phyloP scores from a whole-genome alignment of 805 yeast species.

The Nakazawaea wickerhamii region DNA sequence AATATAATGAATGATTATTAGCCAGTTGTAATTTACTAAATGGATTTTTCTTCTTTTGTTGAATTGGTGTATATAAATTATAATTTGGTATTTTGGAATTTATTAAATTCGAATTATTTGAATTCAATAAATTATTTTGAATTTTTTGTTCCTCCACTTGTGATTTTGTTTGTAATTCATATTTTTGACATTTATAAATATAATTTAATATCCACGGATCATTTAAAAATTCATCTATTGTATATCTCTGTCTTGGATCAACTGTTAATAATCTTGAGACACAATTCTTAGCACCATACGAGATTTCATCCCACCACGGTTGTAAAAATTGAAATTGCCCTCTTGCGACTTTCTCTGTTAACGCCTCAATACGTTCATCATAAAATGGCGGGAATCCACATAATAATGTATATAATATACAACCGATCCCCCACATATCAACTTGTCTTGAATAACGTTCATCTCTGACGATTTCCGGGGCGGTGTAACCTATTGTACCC shows the following conservation, averaged over 20 bases:
- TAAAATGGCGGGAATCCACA: conserved; percentile 99
- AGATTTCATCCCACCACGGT: conserved; percentile 90
- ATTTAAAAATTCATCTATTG: conserved; percentile 62
- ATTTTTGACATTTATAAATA: conserved; percentile 11
- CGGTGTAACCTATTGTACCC: conserved; percentile 98
- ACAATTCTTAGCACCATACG: conserved; percentile 61
- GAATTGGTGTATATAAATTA: conserved; percentile 16
- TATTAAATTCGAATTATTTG: too few species aligned
- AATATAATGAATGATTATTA: conserved; percentile 30
- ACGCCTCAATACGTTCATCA: conserved; percentile 68
- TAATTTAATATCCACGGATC: conserved; percentile 68
- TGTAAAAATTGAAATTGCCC: conserved; percentile 72
- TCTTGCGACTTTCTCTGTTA: conserved; percentile 73
- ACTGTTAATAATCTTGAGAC: conserved; percentile 65
- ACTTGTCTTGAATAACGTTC: conserved; percentile 90
- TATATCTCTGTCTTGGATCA: conserved; percentile 61
- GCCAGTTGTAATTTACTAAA: not conserved
- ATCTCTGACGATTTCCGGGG: conserved; percentile 95
- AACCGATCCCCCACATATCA: conserved; percentile 98
- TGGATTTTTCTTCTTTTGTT: conserved; percentile 8
- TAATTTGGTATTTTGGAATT: not conserved
- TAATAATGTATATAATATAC: conserved; percentile 85
- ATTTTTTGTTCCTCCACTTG: conserved; percentile 6
- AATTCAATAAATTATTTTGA: not conserved
- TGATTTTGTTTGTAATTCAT: conserved; percentile 9